Percentiles rank a stretch among this genome's conserved stretches.
Conservation (phyloP, 331 rosid genomes). For the Phaseolus coccineus region DNA sequence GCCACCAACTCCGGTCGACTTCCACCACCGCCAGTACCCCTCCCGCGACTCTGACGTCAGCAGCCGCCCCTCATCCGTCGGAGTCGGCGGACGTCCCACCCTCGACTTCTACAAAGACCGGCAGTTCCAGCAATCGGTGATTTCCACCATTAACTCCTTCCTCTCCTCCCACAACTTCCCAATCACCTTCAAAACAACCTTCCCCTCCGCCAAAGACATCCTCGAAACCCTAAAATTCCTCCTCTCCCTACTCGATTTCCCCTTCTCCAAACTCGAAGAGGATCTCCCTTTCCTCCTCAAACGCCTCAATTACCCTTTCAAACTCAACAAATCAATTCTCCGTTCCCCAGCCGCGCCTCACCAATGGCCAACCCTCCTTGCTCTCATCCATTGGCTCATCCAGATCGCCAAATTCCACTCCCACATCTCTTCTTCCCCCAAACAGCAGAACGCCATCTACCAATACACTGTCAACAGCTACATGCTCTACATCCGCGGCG, state of each 20-base stretch:
- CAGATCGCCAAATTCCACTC: conserved; percentile 60
- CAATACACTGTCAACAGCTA: conserved; percentile 60
- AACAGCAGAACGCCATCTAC: conserved; percentile 45
- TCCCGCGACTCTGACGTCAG: conserved; percentile 90
- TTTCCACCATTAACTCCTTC: conserved; percentile 66
- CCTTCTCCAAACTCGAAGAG: conserved; percentile 70
- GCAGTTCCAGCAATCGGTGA: conserved; percentile 59
- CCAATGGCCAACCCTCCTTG: conserved; percentile 85
- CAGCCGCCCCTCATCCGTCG: conserved; percentile 85
- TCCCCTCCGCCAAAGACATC: conserved; percentile 81
- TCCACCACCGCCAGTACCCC: conserved; percentile 41
- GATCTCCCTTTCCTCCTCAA: conserved; percentile 72
- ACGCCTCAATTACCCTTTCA: conserved; percentile 67
- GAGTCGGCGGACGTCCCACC: conserved; percentile 49
- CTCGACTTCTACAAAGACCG: conserved; percentile 92
- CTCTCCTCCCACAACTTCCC: conserved; percentile 62
- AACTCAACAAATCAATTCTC: conserved; percentile 72
- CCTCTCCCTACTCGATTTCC: conserved; percentile 56
- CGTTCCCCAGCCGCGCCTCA: conserved; percentile 86
- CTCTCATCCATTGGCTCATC: conserved; percentile 91
- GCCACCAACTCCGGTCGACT: conserved; percentile 43
- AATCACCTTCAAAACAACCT: conserved; percentile 58
- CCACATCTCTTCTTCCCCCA: conserved; percentile 33
- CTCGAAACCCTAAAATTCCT: conserved; percentile 69
- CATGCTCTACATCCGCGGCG: conserved; percentile 64